Conservation (phyloP, 495 filamentous ascomycete species). For the Penicillium longicatenatum region DNA sequence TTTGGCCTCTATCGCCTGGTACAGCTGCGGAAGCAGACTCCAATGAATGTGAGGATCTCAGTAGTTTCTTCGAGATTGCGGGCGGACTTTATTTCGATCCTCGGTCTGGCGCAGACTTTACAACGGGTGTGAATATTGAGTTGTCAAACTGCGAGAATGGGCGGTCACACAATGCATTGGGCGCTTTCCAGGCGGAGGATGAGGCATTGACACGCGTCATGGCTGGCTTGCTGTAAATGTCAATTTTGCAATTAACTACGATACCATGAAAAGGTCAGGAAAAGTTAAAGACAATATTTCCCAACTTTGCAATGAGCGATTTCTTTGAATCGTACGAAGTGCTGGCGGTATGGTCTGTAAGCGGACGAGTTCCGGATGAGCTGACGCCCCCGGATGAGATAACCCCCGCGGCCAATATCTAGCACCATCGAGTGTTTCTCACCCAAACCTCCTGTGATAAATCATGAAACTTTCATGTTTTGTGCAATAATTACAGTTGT, state of each 20-base stretch:
- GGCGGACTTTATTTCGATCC: slow-evolving; percentile 43
- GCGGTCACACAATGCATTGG: slow-evolving; percentile 19
- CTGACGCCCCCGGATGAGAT: too few relatives aligned
- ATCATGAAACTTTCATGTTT: too few relatives aligned
- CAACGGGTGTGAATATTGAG: slow-evolving; percentile 18
- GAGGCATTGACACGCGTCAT: slow-evolving; percentile 45
- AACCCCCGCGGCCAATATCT: too few relatives aligned
- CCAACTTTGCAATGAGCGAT: not conserved
- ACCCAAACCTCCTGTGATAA: too few relatives aligned
- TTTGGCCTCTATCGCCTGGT: slow-evolving; percentile 27
- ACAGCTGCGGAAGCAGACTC: slow-evolving; percentile 16
- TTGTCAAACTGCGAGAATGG: slow-evolving; percentile 7
- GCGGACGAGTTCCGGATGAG: too few relatives aligned
- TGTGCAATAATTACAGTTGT: too few relatives aligned
- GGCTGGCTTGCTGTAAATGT: slow-evolving; percentile 39
- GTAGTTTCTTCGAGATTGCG: slow-evolving; percentile 48
- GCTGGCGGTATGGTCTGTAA: too few relatives aligned
- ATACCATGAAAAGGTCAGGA: not conserved
- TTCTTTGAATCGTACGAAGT: too few relatives aligned
- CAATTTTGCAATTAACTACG: not conserved
- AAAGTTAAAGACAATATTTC: not conserved
- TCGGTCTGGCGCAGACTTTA: slow-evolving; percentile 9
- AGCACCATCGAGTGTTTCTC: too few relatives aligned
- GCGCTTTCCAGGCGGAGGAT: slow-evolving; percentile 43
- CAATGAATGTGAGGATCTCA: slow-evolving; percentile 41